Conservation (phyloP, 163 green algal genomes). For the Prototheca wickerhamii region DNA sequence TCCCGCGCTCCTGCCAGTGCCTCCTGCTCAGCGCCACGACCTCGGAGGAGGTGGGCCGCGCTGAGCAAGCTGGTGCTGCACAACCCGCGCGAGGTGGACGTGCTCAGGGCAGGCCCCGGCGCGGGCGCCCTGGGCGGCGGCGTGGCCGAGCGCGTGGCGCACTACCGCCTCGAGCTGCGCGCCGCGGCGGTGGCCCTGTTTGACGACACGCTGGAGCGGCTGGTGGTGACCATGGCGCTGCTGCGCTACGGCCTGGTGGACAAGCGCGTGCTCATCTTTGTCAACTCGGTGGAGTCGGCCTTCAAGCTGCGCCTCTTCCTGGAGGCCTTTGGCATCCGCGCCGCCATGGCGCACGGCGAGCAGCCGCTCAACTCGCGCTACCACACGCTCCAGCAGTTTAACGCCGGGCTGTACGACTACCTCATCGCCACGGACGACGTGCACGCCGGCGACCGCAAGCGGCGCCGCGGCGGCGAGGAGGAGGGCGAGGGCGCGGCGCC, state of each 20-base stretch:
- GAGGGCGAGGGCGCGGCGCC: conserved; percentile 1
- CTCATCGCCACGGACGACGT: conserved; percentile 85
- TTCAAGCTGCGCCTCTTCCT: conserved; percentile 80
- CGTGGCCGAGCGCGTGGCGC: conserved; percentile 45
- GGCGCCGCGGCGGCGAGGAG: not conserved
- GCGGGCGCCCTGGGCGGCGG: conserved; percentile 10
- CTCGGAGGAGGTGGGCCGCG: conserved; percentile 67
- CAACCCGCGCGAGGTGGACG: conserved; percentile 74
- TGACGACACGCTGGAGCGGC: conserved; percentile 42
- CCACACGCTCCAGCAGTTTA: conserved; percentile 76
- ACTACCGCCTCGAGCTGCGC: conserved; percentile 41
- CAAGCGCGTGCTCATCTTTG: conserved; percentile 85
- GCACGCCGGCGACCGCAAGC: conserved; percentile 25
- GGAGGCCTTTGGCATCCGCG: conserved; percentile 82
- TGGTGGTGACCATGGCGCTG: conserved; percentile 72
- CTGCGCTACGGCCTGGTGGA: conserved; percentile 70
- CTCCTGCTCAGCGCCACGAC: conserved; percentile 89
- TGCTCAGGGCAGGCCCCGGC: conserved; percentile 25
- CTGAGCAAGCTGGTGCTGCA: conserved; percentile 84
- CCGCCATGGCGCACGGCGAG: conserved; percentile 71
- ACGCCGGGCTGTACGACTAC: conserved; percentile 80
- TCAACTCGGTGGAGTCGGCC: conserved; percentile 71
- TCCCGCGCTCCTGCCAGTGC: conserved; percentile 72
- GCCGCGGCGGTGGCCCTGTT: not conserved
- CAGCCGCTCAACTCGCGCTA: conserved; percentile 82